Conservation (phyloP, 2,329 filamentous ascomycete genomes). For the Ambrosiella cleistominuta region DNA sequence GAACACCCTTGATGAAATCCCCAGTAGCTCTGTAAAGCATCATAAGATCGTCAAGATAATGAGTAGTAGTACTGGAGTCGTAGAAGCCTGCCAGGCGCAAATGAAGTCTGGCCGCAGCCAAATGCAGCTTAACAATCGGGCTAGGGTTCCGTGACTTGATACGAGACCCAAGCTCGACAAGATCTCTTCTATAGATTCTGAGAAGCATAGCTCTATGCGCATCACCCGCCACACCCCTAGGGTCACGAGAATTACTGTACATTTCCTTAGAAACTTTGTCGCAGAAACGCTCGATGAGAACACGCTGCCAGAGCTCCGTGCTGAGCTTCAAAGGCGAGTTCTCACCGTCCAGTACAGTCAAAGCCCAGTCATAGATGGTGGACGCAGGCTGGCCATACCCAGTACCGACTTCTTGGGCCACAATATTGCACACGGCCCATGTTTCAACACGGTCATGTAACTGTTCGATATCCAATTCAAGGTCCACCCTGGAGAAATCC, state of each 20-base stretch:
- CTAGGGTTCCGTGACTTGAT: conserved; percentile 41
- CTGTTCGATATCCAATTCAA: conserved; percentile 62
- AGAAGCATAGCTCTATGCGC: conserved; percentile 50
- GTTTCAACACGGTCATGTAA: conserved; percentile 62
- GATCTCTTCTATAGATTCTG: conserved; percentile 48
- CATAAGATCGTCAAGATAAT: conserved; percentile 58
- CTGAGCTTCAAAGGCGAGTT: conserved; percentile 35
- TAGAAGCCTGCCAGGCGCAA: conserved; percentile 67
- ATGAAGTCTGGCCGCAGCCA: conserved; percentile 57
- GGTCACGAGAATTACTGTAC: conserved; percentile 61
- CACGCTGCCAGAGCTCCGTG: conserved; percentile 45
- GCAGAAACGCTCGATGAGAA: conserved; percentile 57
- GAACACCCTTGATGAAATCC: conserved; percentile 48
- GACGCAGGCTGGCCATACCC: conserved; percentile 69
- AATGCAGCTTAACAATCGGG: conserved; percentile 44
- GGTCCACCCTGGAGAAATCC: conserved; percentile 60
- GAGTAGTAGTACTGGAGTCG: conserved; percentile 53
- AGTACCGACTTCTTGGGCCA: conserved; percentile 65
- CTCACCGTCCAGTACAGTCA: conserved; percentile 35
- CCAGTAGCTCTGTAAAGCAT: conserved; percentile 57
- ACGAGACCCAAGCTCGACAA: conserved; percentile 42
- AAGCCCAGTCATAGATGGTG: conserved; percentile 58
- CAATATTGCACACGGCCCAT: conserved; percentile 75
- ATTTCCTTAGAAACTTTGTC: conserved; percentile 65
- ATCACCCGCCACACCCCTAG: conserved; percentile 49